Percentiles rank a stretch among this genome's conserved stretches.
These are phyloP conservation scores for Kazachstania bromeliacearum DNA, from an alignment of 805 yeast genomes.

Conservation along the genomic window DNA sequence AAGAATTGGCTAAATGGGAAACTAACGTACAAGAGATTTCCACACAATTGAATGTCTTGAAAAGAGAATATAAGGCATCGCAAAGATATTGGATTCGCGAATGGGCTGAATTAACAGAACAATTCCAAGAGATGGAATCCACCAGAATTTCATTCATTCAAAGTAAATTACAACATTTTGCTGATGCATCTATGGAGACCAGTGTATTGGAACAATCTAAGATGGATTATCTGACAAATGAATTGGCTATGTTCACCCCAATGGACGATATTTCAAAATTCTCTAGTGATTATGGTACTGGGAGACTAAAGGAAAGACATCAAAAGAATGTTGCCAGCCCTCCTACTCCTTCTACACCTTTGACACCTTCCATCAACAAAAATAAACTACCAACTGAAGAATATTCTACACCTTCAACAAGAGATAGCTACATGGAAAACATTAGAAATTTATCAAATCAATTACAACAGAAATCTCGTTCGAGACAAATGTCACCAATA, in stretches of 20 bases:
- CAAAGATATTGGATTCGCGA: constrained; percentile 27
- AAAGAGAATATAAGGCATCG: constrained; percentile 27
- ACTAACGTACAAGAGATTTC: constrained; percentile 18
- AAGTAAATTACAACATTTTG: constrained; percentile 21
- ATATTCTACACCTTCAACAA: constrained; percentile 2
- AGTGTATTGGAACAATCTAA: constrained; percentile 22
- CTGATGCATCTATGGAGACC: constrained; percentile 20
- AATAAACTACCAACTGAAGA: background rate
- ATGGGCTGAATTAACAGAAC: constrained; percentile 23
- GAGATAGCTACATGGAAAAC: constrained; percentile 18
- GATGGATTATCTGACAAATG: constrained; percentile 19
- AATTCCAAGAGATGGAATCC: constrained; percentile 25
- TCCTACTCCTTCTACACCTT: background rate
- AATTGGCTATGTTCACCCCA: constrained; percentile 21
- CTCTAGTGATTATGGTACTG: constrained; percentile 28
- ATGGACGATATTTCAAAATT: constrained; percentile 25
- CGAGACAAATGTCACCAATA: background rate
- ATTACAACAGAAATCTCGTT: constrained; percentile 10
- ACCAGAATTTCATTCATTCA: constrained; percentile 24
- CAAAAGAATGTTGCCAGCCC: background rate
- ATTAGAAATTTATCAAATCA: constrained; percentile 24
- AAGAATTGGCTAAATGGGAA: constrained; percentile 26
- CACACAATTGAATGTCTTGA: constrained; percentile 21
- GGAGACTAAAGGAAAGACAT: constrained; percentile 22
- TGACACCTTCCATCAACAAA: background rate